A percentile compares a stretch with the other conserved stretches of the same genome.
Evolutionary conservation across 495 filamentous ascomycete genomes (phyloP).

Genomic region (Aspergillus wentii): DNA sequence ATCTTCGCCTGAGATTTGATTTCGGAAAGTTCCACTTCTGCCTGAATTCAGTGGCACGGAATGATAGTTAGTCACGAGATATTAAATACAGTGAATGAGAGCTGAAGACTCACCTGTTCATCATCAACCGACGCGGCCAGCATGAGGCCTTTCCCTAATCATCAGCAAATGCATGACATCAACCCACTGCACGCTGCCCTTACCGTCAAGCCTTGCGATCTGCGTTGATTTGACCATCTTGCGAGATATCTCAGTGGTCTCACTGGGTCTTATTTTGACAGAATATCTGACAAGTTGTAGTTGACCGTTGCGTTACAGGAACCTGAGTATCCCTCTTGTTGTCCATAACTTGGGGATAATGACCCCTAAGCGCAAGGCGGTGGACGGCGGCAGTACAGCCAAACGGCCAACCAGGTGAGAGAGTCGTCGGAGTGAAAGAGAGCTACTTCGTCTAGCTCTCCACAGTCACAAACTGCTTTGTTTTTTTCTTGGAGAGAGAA

Average conservation of each 20-base stretch:
- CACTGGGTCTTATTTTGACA: constrained; percentile 14
- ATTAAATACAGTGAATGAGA: constrained; percentile 4
- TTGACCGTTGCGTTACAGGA: constrained; percentile 1
- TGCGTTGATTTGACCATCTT: constrained; percentile 93
- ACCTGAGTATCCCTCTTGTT: constrained; percentile 6
- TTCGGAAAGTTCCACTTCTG: constrained; percentile 73
- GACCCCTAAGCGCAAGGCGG: constrained; percentile 31
- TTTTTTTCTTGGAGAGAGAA: constrained; percentile 4
- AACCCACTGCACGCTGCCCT: constrained; percentile 10
- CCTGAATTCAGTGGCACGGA: constrained; percentile 24
- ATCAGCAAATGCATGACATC: constrained; percentile 20
- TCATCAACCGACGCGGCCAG: constrained; percentile 94
- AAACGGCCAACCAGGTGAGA: constrained; percentile 15
- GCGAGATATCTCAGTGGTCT: constrained; percentile 5
- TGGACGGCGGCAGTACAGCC: constrained; percentile 26
- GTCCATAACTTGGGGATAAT: constrained; percentile 22
- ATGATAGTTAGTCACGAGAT: constrained; percentile 1
- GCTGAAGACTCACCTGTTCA: constrained; percentile 59
- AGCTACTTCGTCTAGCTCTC: too few relatives aligned
- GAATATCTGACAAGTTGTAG: constrained; percentile 6
- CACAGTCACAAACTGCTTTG: neutral
- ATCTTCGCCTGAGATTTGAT: constrained; percentile 89
- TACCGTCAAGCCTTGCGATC: constrained; percentile 91
- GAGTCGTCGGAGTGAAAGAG: too few relatives aligned
- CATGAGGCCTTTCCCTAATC: constrained; percentile 61